Conservation (phyloP, 768 basidiomycete genomes). For the Lactarius deliciosus region DNA sequence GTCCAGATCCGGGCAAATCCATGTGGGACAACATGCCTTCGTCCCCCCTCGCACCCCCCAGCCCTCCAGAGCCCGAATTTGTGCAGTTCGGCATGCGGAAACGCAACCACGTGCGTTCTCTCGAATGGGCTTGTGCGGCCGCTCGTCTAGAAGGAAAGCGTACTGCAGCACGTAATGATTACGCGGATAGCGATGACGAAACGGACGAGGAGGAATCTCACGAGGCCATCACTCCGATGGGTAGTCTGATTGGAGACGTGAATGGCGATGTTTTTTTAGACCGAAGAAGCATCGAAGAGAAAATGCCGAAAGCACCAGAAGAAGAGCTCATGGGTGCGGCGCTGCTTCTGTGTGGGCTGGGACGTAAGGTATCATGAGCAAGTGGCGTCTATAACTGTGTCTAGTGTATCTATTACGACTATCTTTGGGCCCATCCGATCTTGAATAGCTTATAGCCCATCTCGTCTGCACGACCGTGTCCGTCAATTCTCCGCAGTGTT, state of each 20-base stretch:
- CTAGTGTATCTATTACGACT: constrained; percentile 19
- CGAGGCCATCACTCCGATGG: constrained; percentile 63
- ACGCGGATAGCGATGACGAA: constrained; percentile 41
- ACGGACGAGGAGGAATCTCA: constrained; percentile 62
- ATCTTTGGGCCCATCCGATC: constrained; percentile 61
- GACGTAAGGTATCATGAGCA: constrained; percentile 39
- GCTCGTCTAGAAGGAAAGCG: constrained; percentile 46
- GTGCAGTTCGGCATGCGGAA: constrained; percentile 33
- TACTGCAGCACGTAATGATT: constrained; percentile 28
- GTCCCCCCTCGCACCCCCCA: constrained; percentile 25
- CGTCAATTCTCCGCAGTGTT: constrained; percentile 48
- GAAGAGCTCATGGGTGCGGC: constrained; percentile 25
- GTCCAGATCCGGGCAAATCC: constrained; percentile 28
- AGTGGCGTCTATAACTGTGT: constrained; percentile 23
- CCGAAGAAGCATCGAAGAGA: not conserved
- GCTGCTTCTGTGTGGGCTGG: constrained; percentile 24
- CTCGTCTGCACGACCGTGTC: constrained; percentile 69
- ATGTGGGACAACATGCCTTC: constrained; percentile 29
- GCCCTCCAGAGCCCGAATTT: constrained; percentile 33
- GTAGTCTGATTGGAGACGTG: constrained; percentile 27
- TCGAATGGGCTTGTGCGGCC: constrained; percentile 43
- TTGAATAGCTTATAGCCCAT: constrained; percentile 64
- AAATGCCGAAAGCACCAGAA: constrained; percentile 6
- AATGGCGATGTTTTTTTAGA: constrained; percentile 13
- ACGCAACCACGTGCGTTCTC: constrained; percentile 30